Base-by-base conservation (phyloP, 345 rosid species). In the Erodium maritimum region DNA sequence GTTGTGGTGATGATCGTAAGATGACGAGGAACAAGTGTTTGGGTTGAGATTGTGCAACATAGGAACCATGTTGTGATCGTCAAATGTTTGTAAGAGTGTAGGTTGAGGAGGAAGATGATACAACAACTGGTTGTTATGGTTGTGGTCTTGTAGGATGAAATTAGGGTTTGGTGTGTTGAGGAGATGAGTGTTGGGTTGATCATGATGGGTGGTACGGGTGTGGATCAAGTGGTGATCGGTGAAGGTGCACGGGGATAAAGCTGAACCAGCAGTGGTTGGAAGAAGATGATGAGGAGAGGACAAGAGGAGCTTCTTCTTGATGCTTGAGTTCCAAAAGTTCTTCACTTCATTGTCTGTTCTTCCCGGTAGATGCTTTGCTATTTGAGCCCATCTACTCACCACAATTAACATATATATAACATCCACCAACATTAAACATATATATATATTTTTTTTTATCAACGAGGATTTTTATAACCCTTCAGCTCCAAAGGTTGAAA, bases 341-440 rank as follows among this genome's bases (percentile, higher is more conserved):
- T 90, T 90, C 70, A 90, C 97, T 60, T 90, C 97, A 23, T 90
- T 90, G 58, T 90, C 97, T 11, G 97, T 90, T 76, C 97, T 81
- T 23, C 97, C 97, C 0, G 97, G 97, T 23, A 90, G 67, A 57
- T 87, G 97, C 74, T 80, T 87, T 4, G 97, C 91, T 58, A 90
- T 90, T 42, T 84, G 88, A 52, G 97, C 90, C 97, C 95, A 90
- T 71, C 97, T 90, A 11, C 1, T 17, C 12, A 51, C 42, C 50
- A 19, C 25, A 9, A 29, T 23, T 0, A 20, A 33, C 23, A 20
- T 19, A 11, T n/a, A n/a, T n/a, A n/a, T n/a, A n/a, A n/a, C n/a
- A n/a, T n/a, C n/a, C n/a, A n/a, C n/a, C n/a, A n/a, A n/a, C n/a
- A n/a, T n/a, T n/a, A n/a, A n/a, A n/a, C n/a, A 4, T 34, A 19